Conservation (phyloP, 257 asterid species). For the Cruciata laevipes region DNA sequence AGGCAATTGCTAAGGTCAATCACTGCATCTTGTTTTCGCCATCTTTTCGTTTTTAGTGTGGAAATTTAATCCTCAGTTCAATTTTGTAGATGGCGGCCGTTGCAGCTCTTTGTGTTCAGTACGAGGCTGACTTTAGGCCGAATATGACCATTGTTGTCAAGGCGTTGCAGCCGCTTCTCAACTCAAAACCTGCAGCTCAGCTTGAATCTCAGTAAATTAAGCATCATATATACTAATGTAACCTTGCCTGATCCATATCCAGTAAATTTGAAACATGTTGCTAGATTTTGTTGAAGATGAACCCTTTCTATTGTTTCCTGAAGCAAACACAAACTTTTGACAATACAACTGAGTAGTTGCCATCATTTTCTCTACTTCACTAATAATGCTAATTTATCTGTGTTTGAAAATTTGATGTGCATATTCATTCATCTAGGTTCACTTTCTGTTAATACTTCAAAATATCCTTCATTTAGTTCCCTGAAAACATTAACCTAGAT, state of each 20-base stretch:
- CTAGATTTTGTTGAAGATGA: constrained; percentile 8
- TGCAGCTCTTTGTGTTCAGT: constrained; percentile 94
- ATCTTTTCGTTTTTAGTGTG: not conserved
- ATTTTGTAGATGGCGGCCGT: constrained; percentile 78
- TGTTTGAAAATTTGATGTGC: not conserved
- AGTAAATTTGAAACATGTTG: constrained; percentile 6
- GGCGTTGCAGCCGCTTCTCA: constrained; percentile 92
- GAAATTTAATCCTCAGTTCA: not conserved
- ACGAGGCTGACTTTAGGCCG: constrained; percentile 91
- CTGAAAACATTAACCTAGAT: not conserved
- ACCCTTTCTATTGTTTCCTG: constrained; percentile 6
- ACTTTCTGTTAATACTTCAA: not conserved
- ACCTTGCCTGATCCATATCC: constrained; percentile 11
- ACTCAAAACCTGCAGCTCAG: constrained; percentile 58
- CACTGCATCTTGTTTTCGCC: not conserved
- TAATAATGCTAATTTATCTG: not conserved
- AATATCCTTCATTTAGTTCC: not conserved
- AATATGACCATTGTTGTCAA: constrained; percentile 93
- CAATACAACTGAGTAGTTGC: constrained; percentile 13
- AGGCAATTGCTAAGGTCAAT: constrained; percentile 77
- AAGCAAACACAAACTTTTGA: constrained; percentile 7
- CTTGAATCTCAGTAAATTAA: constrained; percentile 13
- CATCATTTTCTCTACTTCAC: constrained; percentile 2
- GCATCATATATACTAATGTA: not conserved
- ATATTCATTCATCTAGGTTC: too few species aligned